A percentile compares a stretch with the other conserved stretches of the same genome.
phyloP scores from a whole-genome alignment of 768 basidiomycete species.

The Kondoa malvinella region DNA sequence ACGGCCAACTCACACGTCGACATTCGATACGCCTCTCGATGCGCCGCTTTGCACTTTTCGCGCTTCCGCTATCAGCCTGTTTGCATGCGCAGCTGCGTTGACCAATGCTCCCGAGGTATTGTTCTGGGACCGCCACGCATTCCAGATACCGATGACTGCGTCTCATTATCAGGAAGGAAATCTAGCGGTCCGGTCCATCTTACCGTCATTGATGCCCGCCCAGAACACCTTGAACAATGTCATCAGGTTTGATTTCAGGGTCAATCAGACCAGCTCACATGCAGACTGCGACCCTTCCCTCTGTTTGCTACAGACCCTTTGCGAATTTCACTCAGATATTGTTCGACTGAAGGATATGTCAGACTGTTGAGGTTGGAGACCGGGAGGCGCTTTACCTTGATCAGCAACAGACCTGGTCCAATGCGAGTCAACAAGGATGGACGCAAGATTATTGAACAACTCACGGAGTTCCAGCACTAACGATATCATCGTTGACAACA shows the following conservation, averaged over 20 bases:
- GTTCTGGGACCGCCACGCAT: not conserved
- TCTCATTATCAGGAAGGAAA: not conserved
- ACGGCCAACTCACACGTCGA: not conserved
- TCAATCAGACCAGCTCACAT: no score
- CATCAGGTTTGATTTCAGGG: no score
- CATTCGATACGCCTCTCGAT: not conserved
- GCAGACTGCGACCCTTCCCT: not conserved
- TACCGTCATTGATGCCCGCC: not conserved
- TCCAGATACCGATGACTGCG: not conserved
- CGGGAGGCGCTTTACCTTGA: not conserved
- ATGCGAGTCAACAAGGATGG: no score
- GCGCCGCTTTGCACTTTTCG: not conserved
- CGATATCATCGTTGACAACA: not conserved
- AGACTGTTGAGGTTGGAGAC: not conserved
- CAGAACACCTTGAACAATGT: no score
- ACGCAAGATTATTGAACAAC: no score
- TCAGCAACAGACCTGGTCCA: not conserved
- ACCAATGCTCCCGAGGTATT: not conserved
- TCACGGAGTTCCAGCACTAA: not conserved
- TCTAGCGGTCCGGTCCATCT: not conserved
- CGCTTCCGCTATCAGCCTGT: not conserved
- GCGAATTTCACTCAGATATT: not conserved
- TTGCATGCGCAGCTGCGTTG: not conserved
- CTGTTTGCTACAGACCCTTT: not conserved
- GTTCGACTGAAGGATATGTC: not conserved